Evolutionary conservation across 1,139 yeast genomes (phyloP), one percentile per base, ranked within the genome.

Genomic region (Meyerozyma elateridarum): DNA sequence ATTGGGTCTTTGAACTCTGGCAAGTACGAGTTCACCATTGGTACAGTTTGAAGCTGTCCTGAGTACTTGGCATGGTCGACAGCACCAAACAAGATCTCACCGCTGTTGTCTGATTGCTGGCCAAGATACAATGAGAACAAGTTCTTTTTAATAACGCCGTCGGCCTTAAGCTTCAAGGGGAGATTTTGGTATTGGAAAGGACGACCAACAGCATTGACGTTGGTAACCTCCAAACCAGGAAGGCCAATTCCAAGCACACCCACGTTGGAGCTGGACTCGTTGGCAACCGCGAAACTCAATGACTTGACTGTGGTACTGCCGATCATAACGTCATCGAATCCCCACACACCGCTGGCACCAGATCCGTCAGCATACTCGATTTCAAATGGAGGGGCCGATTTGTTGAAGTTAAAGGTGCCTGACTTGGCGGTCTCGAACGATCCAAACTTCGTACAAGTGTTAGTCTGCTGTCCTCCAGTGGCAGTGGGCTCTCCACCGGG

Each of bases 321-420:
- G 33, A 75, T 46, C 11, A 36, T 38, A 17, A 74, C 62, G 30
- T 49, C 51, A 41, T 73, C 82, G 29, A 54, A 48, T 12, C 76
- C 79, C 80, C 76, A 73, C 35, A 61, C 51, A 28, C 94, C 94
- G 6, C 47, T 39, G 3, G 89, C 87, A 45, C 52, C 62, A 16
- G 85, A 65, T 6, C 54, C 49, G 51, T 84, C 94, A 20, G 79
- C 89, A 46, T 85, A 85, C 19, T 57, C 38, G 44, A 82, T 82
- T 31, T 29, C 12, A 39, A 68, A 68, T 1, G 39, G 37, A 2
- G 58, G 52, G 3, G 66, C 66, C 2, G 68, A 47, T 29, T 35
- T 18, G 42, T 67, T 68, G 25, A 39, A 34, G n/a, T 48, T 42
- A 50, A 62, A 66, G 2, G 65, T 32, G 30, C 48, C 51, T 4